Percentiles rank a stretch among this genome's conserved stretches.
Evolutionary conservation across 208 protist genomes (phyloP).

Genomic region (Balamuthia mandrillaris): DNA sequence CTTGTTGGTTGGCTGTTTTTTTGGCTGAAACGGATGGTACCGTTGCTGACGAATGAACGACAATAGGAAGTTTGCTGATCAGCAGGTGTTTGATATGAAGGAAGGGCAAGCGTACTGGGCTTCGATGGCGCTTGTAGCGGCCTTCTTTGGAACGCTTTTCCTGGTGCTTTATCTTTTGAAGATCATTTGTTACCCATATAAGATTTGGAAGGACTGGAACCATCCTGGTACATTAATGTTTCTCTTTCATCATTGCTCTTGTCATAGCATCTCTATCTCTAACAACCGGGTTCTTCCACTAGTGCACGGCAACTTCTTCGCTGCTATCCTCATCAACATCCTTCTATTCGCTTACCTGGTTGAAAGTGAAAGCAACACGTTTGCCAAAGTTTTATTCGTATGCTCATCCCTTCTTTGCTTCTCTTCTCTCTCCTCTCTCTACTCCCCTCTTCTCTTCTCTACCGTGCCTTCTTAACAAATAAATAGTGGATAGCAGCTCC

Average conservation of each 20-base stretch:
- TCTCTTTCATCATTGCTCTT: neutral
- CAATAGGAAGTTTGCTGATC: neutral
- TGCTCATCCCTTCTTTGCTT: neutral
- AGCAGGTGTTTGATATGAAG: neutral
- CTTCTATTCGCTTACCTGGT: conserved; percentile 10
- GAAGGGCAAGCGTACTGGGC: neutral
- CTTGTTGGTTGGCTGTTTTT: too few relatives aligned
- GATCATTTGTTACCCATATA: conserved; percentile 9
- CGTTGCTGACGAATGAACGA: neutral
- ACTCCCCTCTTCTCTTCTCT: neutral
- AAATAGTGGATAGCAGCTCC: neutral
- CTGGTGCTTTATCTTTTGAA: neutral
- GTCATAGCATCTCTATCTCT: too few relatives aligned
- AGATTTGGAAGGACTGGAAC: neutral
- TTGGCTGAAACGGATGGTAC: too few relatives aligned
- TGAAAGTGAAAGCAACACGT: neutral
- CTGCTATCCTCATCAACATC: neutral
- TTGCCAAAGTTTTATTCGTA: conserved; percentile 20
- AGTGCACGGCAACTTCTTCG: conserved; percentile 9
- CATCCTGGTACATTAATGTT: neutral
- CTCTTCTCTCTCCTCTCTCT: neutral
- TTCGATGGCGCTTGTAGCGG: neutral
- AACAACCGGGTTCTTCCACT: neutral
- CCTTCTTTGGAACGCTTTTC: neutral
- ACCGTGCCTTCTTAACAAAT: neutral